phyloP scores from a whole-genome alignment of 768 basidiomycete genomes.

The Tricholoma saponaceum region DNA sequence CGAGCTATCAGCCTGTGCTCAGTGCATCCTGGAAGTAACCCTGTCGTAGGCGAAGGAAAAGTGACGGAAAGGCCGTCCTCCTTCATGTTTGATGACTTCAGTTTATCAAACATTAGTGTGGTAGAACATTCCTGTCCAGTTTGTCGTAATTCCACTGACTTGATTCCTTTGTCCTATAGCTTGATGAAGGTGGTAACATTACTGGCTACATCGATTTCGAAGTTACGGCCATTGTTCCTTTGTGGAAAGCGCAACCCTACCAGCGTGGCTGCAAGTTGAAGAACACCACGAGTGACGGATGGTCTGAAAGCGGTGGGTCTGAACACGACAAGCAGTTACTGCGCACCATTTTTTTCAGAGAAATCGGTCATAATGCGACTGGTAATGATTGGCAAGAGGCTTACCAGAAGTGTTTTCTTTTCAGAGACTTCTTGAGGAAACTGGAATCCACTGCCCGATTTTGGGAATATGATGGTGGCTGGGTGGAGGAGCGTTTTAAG shows the following conservation, averaged over 20 bases:
- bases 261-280: neutral
- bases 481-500: too few species aligned
- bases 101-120: neutral
- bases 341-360: neutral
- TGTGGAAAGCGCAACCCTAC: neutral
- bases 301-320: neutral
- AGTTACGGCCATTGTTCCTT: neutral
- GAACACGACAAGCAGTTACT: neutral
- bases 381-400: too few species aligned
- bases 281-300: neutral
- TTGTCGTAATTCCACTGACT: neutral
- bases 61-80: too few species aligned
- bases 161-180: neutral
- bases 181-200: neutral
- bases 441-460: too few species aligned
- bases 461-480: too few species aligned
- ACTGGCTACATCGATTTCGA: neutral
- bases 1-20: neutral
- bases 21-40: neutral
- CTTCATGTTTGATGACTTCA: neutral
- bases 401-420: too few species aligned
- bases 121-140: too few species aligned
- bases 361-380: too few species aligned
- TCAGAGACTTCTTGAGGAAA: too few species aligned
- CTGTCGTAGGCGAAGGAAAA: neutral